Evolutionary conservation across 2,329 filamentous ascomycete genomes (phyloP).

Genomic region (Hymenoscyphus fructigenus): DNA sequence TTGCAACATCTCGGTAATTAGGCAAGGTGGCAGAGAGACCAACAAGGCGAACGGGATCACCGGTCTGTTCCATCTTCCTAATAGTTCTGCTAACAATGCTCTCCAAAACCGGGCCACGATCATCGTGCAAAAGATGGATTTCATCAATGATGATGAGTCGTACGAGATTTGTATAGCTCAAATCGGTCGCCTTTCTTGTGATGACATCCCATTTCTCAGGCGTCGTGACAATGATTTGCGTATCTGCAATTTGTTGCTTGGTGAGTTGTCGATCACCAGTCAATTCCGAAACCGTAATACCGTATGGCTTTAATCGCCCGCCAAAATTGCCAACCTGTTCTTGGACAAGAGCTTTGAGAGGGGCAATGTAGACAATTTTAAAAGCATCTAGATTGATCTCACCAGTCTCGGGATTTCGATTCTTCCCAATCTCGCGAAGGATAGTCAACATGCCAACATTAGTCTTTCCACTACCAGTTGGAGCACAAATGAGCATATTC

Average conservation of each 20-base stretch:
- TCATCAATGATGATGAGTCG: constrained; percentile 96
- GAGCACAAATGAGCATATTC: constrained; percentile 97
- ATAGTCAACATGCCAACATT: constrained; percentile 98
- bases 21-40: constrained; percentile 93
- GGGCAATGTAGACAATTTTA: constrained; percentile 98
- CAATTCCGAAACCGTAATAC: constrained; percentile 89
- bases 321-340: constrained; percentile 98
- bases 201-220: constrained; percentile 99
- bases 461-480: constrained; percentile 96
- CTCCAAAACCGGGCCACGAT: constrained; percentile 93
- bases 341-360: constrained; percentile 91
- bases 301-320: constrained; percentile 83
- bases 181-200: constrained; percentile 93
- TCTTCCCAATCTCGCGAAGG: constrained; percentile 92
- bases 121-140: constrained; percentile 95
- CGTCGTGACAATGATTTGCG: constrained; percentile 96
- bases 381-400: constrained; percentile 94
- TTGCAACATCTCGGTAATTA: constrained; percentile 95
- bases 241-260: constrained; percentile 97
- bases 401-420: constrained; percentile 84
- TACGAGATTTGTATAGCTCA: constrained; percentile 96
- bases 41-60: constrained; percentile 86
- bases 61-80: constrained; percentile 88
- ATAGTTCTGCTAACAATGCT: constrained; percentile 96
- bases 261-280: constrained; percentile 97